Percentiles rank a stretch among this genome's conserved stretches.
Evolutionary conservation across 2,329 filamentous ascomycete genomes (phyloP).

Genomic region (Colletotrichum destructivum): DNA sequence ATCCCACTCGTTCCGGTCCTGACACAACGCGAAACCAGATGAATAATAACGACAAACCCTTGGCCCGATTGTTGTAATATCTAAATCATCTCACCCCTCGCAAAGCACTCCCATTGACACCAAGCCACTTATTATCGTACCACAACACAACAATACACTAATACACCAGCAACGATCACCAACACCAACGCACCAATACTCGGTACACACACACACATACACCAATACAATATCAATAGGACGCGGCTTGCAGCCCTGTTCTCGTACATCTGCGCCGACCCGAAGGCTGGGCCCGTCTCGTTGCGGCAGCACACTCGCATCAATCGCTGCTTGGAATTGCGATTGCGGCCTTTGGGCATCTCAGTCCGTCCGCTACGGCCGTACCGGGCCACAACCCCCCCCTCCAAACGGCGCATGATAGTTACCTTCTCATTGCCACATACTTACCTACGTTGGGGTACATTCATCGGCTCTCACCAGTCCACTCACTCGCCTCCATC

Average conservation of each 20-base stretch:
- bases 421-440: too few species aligned
- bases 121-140: neutral
- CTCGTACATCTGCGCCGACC: neutral
- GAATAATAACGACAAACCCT: neutral
- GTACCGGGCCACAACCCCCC: slow-evolving; percentile 13
- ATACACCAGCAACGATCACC: neutral
- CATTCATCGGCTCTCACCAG: too few species aligned
- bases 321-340: slow-evolving; percentile 7
- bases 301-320: slow-evolving; percentile 25
- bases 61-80: too few species aligned
- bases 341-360: neutral
- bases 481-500: too few species aligned
- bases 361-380: slow-evolving; percentile 30
- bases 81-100: neutral
- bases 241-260: neutral
- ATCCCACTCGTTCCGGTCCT: neutral
- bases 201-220: too few species aligned
- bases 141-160: neutral
- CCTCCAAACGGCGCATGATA: slow-evolving; percentile 12
- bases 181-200: neutral
- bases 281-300: slow-evolving; percentile 14
- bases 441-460: too few species aligned
- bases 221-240: too few species aligned
- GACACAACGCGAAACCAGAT: neutral
- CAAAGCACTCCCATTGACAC: neutral